Base-by-base conservation (phyloP, 495 filamentous ascomycete genomes). In the Daldinia grandis region DNA sequence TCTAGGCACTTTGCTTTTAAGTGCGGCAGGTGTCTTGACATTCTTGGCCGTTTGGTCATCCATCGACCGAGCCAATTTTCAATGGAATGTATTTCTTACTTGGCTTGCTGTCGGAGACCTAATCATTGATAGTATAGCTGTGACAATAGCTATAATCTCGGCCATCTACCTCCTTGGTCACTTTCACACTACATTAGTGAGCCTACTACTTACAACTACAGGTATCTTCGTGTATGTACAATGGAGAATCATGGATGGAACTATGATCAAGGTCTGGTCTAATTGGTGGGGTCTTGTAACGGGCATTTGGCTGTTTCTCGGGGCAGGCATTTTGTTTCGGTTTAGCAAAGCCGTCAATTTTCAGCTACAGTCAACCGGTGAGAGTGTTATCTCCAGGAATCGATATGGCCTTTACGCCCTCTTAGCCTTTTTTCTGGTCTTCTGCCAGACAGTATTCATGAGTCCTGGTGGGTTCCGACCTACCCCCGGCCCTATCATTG, bases 401-500 rank as follows among this genome's bases (percentile, higher is more conserved):
- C 72, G 66, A 19, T 71, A 73, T 44, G 65, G 51, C 15, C 30
- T 71, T 15, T 74, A 50, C 37, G 60, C 66, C 14, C 31, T 75
- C 10, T 15, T 66, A 6, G 69, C 55, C 28, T 69, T 75, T 28
- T 57, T 71, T n/a, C n/a, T 76, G 0, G 33, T 73, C 25, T 59
- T 73, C 37, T 61, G 30, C 19, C 62, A 68, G 54, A 56, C 65
- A 3, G 31, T 64, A 2, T 68, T 73, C 33, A 53, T 72, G 40
- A 66, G 63, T 40, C 72, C 56, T 0, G 66, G 58, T 2, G 62
- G 55, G 12, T 68, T 59, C 40, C 38, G 55, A 14, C 57, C 62
- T 44, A 71, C 72, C 0, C 74, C 72, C 4, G 28, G 25, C 8
- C 72, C 42, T 3, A 56, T 87, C 27, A 84, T 91, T 7, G 77